Base-by-base conservation (phyloP, 2,329 filamentous ascomycete genomes). In the Neospermospora avenae region DNA sequence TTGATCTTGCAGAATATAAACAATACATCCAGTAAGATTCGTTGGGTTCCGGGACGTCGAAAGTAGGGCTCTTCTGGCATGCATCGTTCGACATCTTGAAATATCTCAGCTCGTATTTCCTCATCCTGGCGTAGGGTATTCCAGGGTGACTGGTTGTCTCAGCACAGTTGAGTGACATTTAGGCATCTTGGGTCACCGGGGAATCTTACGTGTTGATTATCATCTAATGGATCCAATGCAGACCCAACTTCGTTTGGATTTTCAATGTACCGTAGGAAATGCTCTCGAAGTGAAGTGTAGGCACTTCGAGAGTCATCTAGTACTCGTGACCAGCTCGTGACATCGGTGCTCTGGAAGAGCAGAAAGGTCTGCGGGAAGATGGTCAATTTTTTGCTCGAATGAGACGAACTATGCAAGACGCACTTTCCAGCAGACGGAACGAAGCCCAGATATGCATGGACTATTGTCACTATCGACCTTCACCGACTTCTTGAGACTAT, bases 1-100 rank as follows among this genome's bases (percentile, higher is more conserved):
- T 98, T 91, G 56, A 96, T 82, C 74, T 96, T 98, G 77, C 92
- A 95, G 76, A 93, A 98, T 66, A 99, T 84, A 74, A 98, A 99
- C 35, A 99, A 80, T 34, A 97, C 86, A 71, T 99, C 90, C 34
- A 96, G 77, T 68, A 99, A 87, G 74, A 91, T 89, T 44, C 80
- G 81, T 73, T 98, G 95, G 1, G 90, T 90, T 14, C 81, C 77
- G 13, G 87, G 84, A 67, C 93, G 84, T 59, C 93, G 91, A 70
- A 98, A 99, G 72, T 93, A 96, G 49, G 85, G 84, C 69, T 95
- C 93, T 68, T 97, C 95, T 5, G 93, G 95, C 74, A 98, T 84
- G 71, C 87, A 90, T 65, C 95, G 84, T 68, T 95, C 89, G 18
- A 99, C 93, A 77, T 99, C 95, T 76, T 98, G 95, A 59, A 89